Conservation (phyloP, 2,329 filamentous ascomycete genomes). For the Calonectria hawksworthii region DNA sequence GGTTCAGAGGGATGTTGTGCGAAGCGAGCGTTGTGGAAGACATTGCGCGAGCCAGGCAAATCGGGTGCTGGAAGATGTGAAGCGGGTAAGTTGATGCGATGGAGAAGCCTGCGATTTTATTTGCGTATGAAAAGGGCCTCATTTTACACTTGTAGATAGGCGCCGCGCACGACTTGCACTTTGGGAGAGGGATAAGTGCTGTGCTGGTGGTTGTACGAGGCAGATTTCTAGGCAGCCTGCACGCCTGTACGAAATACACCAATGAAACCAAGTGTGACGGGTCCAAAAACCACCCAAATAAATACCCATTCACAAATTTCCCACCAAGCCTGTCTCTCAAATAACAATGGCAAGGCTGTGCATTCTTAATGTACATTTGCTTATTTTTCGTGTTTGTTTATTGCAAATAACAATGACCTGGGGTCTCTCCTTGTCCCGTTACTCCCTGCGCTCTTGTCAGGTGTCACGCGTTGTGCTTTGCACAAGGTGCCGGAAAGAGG, state of each 20-base stretch:
- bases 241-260: not conserved
- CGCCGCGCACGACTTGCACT: not conserved
- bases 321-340: not conserved
- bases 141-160: constrained; percentile 2
- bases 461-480: too few relatives aligned
- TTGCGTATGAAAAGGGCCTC: constrained; percentile 14
- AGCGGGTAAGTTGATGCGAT: not conserved
- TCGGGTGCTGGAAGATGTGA: not conserved
- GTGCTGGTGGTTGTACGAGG: not conserved
- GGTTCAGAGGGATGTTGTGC: constrained; percentile 56
- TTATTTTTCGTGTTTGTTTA: not conserved
- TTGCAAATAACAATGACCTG: not conserved
- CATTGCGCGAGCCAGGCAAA: constrained; percentile 33
- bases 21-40: constrained; percentile 38
- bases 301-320: not conserved
- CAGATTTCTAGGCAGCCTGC: not conserved
- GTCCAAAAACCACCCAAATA: not conserved
- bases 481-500: too few relatives aligned
- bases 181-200: not conserved
- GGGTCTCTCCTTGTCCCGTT: not conserved
- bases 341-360: not conserved
- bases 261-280: not conserved
- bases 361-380: not conserved
- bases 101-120: not conserved
- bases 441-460: too few relatives aligned